Evolutionary conservation across 352 stramenopile species (phyloP), one percentile per base, ranked within the genome.

Genomic region (Hyaloperonospora brassicae): DNA sequence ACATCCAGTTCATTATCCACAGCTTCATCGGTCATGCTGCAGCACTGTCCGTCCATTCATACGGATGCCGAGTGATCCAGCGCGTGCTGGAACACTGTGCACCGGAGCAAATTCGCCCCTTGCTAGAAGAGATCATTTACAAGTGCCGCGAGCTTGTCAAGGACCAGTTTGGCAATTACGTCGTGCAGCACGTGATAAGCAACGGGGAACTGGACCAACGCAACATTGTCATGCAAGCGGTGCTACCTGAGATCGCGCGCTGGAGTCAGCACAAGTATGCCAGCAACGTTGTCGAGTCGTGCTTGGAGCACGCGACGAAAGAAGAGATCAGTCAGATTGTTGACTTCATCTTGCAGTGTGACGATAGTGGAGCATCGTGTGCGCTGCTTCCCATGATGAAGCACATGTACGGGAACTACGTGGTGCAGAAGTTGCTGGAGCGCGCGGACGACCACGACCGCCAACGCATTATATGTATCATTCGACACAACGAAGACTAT

Each of bases 121-220:
- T 98, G 24, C 63, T 99, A 34, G 86, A 95, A 66, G 87, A 98
- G 57, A 97, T 99, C 50, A 85, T 94, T 17, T 76, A 76, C 57
- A 86, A 87, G 50, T 96, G 84, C 55, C 78, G 72, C n/a, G 81
- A 88, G 17, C 66, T 94, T 35, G 80, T 92, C 25, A 88, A 91
- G 72, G 95, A 99, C 66, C 95, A 98, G 64, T 99, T 98, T 69
- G 97, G 96, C 9, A 99, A 99, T 73, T 99, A 99, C 61, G 96
- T 99, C 6, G 97, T 99, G 54, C 97, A 99, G 66, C 95, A 99
- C 59, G 91, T 99, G 13, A 88, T 99, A 48, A 84, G 95, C 52
- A 95, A 97, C 61, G 95, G 96, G 35, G 81, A 94, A 36, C 63
- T 62, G 2, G 65, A 87, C n/a, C 80, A 97, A 45, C 76, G 81